A percentile compares a stretch with the other conserved stretches of the same genome.
Evolutionary conservation across 805 yeast species (phyloP).

Genomic region (Lipomyces orientalis): DNA sequence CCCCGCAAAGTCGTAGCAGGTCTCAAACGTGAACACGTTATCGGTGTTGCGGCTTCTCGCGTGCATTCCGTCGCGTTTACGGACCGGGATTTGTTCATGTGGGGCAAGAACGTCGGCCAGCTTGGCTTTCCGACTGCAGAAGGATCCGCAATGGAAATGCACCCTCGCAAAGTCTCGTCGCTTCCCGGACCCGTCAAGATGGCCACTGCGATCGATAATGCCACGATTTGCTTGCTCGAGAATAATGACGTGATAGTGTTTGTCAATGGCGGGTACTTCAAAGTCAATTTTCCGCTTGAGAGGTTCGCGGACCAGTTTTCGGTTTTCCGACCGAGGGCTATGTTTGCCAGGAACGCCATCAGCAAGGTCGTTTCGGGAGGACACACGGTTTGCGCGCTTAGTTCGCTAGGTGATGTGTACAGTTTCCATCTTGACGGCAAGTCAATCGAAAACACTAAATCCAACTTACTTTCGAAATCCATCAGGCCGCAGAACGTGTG

Average conservation of each 20-base stretch:
- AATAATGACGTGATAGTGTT: constrained; percentile 68
- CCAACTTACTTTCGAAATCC: constrained; percentile 22
- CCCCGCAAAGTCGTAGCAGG: constrained; percentile 54
- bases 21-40: constrained; percentile 48
- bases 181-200: constrained; percentile 56
- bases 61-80: constrained; percentile 71
- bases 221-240: constrained; percentile 67
- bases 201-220: constrained; percentile 68
- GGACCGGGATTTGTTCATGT: constrained; percentile 56
- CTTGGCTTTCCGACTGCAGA: constrained; percentile 60
- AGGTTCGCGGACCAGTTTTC: constrained; percentile 43
- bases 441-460: constrained; percentile 14
- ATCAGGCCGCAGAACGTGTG: constrained; percentile 40
- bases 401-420: constrained; percentile 38
- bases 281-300: constrained; percentile 47
- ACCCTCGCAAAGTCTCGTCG: constrained; percentile 50
- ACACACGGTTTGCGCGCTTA: constrained; percentile 38
- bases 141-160: constrained; percentile 41
- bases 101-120: constrained; percentile 87
- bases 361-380: constrained; percentile 32
- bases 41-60: constrained; percentile 65
- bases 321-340: constrained; percentile 37
- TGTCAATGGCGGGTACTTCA: constrained; percentile 61
- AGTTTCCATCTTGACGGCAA: constrained; percentile 29
- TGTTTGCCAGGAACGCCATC: constrained; percentile 25